Percentiles rank a stretch among this genome's conserved stretches.
These are phyloP conservation scores for Cordyceps cateniannulata DNA, from an alignment of 2,329 filamentous ascomycete species.

Conservation along the genomic window DNA sequence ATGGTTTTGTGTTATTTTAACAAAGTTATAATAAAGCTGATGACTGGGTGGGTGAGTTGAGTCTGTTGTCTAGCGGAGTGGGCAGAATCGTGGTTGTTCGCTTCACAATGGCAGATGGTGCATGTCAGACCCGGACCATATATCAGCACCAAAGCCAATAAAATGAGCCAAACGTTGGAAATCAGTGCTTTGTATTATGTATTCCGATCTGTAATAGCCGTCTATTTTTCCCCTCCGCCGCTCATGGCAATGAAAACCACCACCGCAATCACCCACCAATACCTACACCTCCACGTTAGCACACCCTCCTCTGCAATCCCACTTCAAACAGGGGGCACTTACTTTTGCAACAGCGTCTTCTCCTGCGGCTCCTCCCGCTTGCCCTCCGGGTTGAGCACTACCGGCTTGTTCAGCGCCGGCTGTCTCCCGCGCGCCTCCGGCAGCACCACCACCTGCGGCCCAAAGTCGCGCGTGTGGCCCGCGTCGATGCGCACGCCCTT, in stretches of 20 bases:
- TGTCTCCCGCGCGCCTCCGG: conserved; percentile 43
- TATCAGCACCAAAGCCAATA: neutral
- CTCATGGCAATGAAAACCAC: conserved; percentile 47
- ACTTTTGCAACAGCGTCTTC: conserved; percentile 64
- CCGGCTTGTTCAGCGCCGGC: conserved; percentile 56
- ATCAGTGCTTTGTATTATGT: neutral
- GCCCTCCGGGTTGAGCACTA: conserved; percentile 55
- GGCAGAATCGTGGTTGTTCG: no score
- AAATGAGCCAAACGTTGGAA: neutral
- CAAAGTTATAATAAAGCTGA: neutral
- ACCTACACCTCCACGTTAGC: conserved; percentile 40
- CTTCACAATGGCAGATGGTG: neutral
- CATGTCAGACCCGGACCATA: neutral
- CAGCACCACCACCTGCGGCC: conserved; percentile 49
- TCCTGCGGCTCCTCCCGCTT: conserved; percentile 50
- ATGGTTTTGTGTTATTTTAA: neutral
- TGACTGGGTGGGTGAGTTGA: no score
- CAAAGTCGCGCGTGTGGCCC: conserved; percentile 59
- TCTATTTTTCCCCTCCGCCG: conserved; percentile 48
- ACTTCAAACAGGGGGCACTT: conserved; percentile 12
- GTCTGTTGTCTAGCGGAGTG: no score
- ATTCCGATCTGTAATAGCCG: neutral
- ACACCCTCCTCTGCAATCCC: conserved; percentile 9
- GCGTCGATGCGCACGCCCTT: conserved; percentile 57
- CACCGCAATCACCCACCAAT: conserved; percentile 59